Conservation (phyloP, 495 filamentous ascomycete genomes). For the Neurospora discreta region DNA sequence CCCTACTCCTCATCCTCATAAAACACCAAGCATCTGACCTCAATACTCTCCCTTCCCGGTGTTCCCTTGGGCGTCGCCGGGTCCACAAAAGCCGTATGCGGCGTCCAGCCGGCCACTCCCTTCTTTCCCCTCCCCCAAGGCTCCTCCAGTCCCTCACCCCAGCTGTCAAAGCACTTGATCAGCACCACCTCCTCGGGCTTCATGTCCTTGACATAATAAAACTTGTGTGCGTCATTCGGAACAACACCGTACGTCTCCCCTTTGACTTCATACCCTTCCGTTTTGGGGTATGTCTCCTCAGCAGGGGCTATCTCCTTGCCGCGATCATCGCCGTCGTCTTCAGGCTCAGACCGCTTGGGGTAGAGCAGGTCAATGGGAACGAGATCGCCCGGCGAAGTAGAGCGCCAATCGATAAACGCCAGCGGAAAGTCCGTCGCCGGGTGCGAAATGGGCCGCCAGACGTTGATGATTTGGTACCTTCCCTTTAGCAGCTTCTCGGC, state of each 20-base stretch:
- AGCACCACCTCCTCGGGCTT: slow-evolving; percentile 61
- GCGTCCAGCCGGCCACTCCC: slow-evolving; percentile 53
- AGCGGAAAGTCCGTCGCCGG: slow-evolving; percentile 58
- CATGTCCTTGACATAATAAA: slow-evolving; percentile 79
- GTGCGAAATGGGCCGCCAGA: slow-evolving; percentile 66
- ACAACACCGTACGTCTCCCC: slow-evolving; percentile 60
- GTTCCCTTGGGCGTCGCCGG: slow-evolving; percentile 51
- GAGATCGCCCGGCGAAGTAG: slow-evolving; percentile 52
- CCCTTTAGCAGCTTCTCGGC: slow-evolving; percentile 47
- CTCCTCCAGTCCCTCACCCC: slow-evolving; percentile 39
- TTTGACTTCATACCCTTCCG: slow-evolving; percentile 34
- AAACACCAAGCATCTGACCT: slow-evolving; percentile 79
- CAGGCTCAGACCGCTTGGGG: slow-evolving; percentile 30
- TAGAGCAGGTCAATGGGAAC: slow-evolving; percentile 62
- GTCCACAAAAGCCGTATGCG: slow-evolving; percentile 77
- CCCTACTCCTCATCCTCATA: slow-evolving; percentile 20
- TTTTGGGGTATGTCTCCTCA: slow-evolving; percentile 9
- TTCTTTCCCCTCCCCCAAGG: slow-evolving; percentile 19
- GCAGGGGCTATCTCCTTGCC: slow-evolving; percentile 25
- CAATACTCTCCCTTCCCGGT: slow-evolving; percentile 68
- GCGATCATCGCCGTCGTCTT: slow-evolving; percentile 26
- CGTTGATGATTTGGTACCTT: slow-evolving; percentile 71
- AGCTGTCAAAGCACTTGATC: slow-evolving; percentile 74
- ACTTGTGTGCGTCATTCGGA: slow-evolving; percentile 47
- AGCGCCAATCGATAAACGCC: slow-evolving; percentile 54